These are phyloP conservation scores for Pelargonium nanum DNA, from an alignment of 345 rosid genomes.

Conservation along the genomic window DNA sequence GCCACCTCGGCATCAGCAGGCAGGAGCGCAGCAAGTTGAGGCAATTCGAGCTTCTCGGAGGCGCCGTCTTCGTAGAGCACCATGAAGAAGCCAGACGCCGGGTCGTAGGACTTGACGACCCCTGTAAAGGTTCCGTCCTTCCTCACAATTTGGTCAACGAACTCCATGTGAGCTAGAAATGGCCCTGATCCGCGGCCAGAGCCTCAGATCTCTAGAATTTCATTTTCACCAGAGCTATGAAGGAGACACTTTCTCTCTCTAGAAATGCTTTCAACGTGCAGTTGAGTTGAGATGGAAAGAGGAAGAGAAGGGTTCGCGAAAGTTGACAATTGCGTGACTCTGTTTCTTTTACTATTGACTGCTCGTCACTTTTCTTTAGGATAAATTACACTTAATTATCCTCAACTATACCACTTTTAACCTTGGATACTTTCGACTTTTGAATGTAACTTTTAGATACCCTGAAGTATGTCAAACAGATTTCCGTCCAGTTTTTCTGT, in stretches of 20 bases:
- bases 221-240: slow-evolving; percentile 3
- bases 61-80: slow-evolving; percentile 55
- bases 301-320: not conserved
- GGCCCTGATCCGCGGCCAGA: not conserved
- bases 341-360: too few species aligned
- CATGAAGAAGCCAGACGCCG: slow-evolving; percentile 39
- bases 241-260: slow-evolving; percentile 13
- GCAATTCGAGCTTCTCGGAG: slow-evolving; percentile 46
- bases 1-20: slow-evolving; percentile 12
- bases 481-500: too few species aligned
- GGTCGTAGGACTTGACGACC: slow-evolving; percentile 47
- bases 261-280: slow-evolving; percentile 16
- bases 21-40: slow-evolving; percentile 33
- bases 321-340: slow-evolving; percentile 1
- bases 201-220: slow-evolving; percentile 3
- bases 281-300: not conserved
- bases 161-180: slow-evolving; percentile 31
- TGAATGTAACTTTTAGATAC: too few species aligned
- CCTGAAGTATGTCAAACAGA: too few species aligned
- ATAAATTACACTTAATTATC: too few species aligned
- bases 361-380: too few species aligned
- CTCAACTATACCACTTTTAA: too few species aligned
- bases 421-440: too few species aligned
- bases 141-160: slow-evolving; percentile 50
- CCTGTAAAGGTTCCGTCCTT: slow-evolving; percentile 42